Conservation (phyloP, 441 rosid genomes). For the Euphorbia schlechtendalii region DNA sequence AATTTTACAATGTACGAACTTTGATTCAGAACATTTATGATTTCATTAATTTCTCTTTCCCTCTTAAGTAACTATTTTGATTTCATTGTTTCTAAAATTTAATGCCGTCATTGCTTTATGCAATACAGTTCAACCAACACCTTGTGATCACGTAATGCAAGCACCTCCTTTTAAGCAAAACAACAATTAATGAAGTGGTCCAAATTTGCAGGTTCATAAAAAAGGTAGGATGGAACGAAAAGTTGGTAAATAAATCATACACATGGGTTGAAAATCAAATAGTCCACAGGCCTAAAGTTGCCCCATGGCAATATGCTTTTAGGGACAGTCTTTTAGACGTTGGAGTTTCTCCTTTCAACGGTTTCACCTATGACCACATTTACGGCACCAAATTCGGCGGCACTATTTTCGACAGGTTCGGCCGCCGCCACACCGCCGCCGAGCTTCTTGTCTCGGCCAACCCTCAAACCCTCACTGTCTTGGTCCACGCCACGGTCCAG, state of each 20-base stretch:
- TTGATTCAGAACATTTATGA: conserved; percentile 11
- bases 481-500: conserved; percentile 78
- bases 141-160: too few species aligned
- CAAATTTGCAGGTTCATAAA: conserved; percentile 51
- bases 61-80: too few species aligned
- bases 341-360: conserved; percentile 83
- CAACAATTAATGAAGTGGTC: too few species aligned
- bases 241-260: conserved; percentile 81
- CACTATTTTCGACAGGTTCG: conserved; percentile 75
- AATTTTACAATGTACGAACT: not conserved
- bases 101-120: not conserved
- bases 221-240: conserved; percentile 75
- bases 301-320: conserved; percentile 71
- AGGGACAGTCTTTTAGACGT: conserved; percentile 71
- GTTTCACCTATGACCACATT: conserved; percentile 81
- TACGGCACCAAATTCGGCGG: conserved; percentile 94
- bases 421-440: conserved; percentile 89
- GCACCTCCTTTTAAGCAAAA: too few species aligned
- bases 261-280: conserved; percentile 83
- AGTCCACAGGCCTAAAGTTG: conserved; percentile 56
- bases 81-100: not conserved
- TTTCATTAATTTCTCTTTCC: too few species aligned
- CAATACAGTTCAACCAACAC: too few species aligned
- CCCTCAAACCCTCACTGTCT: conserved; percentile 61
- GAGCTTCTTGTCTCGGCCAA: conserved; percentile 76